Base-by-base conservation (phyloP, 768 basidiomycete genomes). In the Suillus variegatus region DNA sequence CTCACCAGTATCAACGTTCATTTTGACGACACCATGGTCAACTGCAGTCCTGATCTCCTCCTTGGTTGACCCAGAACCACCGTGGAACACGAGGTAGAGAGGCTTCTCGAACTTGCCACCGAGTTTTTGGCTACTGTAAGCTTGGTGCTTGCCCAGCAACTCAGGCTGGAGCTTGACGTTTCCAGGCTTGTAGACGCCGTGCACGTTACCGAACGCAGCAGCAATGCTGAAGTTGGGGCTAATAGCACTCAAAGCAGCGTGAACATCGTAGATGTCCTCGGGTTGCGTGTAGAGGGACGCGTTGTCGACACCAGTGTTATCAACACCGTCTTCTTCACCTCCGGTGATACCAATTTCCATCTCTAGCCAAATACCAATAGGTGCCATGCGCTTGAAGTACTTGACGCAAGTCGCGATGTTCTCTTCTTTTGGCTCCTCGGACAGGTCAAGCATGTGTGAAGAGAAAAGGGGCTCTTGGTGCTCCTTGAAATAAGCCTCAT, bases 341-440 rank as follows among this genome's bases (percentile, higher is more conserved):
- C 97, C 97, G 60, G 97, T 99, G 80, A 99, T 99, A 74, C 97
- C 97, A 77, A 99, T 99, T 81, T 99, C 97, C 97, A 99, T 99
- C 86, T 99, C 97, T 78, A 99, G 94, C 94, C 94, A 99, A 67
- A 94, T 81, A 61, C 93, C 91, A 74, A 99, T 78, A 67, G 90
- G 88, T 3, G 93, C 92, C 95, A 99, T 92, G 75, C 94, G 93
- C 81, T 89, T 85, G 80, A 99, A 97, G 86, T 99, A 99, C 76
- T 94, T 87, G 65, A 83, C 94, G 78, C 97, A 99, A 62, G 84
- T 94, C 51, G 84, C 89, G 76, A 99, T 99, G 84, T 99, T 99
- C 73, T 97, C 85, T 67, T 95, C 96, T 74, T 93, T 92, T 72
- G 91, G 71, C 74, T 93, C 91, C 74, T 98, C 97, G 49, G 95